Evolutionary conservation across 2,329 filamentous ascomycete species (phyloP).

Genomic region (Clonostachys chloroleuca): DNA sequence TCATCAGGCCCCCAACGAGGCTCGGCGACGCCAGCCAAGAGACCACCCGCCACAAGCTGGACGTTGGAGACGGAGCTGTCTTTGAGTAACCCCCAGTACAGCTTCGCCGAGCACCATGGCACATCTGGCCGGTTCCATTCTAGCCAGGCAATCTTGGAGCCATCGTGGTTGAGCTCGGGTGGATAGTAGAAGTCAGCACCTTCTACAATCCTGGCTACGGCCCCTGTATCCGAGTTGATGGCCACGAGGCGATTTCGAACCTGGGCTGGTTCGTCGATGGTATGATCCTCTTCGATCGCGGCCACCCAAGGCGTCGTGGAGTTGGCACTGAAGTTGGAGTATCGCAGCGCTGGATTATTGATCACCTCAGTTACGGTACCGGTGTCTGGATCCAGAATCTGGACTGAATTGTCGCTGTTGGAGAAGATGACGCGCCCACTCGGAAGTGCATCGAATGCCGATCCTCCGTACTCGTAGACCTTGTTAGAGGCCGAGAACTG

Average conservation of each 20-base stretch:
- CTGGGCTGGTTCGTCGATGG: conserved; percentile 18
- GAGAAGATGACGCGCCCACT: conserved; percentile 40
- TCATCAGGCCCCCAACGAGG: conserved; percentile 46
- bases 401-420: conserved; percentile 35
- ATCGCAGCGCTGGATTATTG: conserved; percentile 25
- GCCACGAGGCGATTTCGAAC: conserved; percentile 32
- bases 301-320: conserved; percentile 33
- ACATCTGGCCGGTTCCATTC: conserved; percentile 51
- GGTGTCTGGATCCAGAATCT: conserved; percentile 30
- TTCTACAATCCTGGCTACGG: conserved; percentile 28
- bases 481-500: conserved; percentile 35
- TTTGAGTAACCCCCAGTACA: conserved; percentile 29
- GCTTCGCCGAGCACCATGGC: conserved; percentile 40
- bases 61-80: conserved; percentile 19
- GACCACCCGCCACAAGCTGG: conserved; percentile 32
- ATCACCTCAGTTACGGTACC: conserved; percentile 24
- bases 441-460: conserved; percentile 29
- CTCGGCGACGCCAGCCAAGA: conserved; percentile 38
- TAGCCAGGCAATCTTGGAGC: conserved; percentile 41
- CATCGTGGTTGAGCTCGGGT: conserved; percentile 42
- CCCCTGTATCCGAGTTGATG: conserved; percentile 32
- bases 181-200: conserved; percentile 49
- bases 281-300: conserved; percentile 48
- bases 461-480: conserved; percentile 50
- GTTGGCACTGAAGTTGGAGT: conserved; percentile 40